Percentiles rank a stretch among this genome's conserved stretches.
Conservation (phyloP, 129 eudicot genomes). For the Saposhnikovia divaricata region DNA sequence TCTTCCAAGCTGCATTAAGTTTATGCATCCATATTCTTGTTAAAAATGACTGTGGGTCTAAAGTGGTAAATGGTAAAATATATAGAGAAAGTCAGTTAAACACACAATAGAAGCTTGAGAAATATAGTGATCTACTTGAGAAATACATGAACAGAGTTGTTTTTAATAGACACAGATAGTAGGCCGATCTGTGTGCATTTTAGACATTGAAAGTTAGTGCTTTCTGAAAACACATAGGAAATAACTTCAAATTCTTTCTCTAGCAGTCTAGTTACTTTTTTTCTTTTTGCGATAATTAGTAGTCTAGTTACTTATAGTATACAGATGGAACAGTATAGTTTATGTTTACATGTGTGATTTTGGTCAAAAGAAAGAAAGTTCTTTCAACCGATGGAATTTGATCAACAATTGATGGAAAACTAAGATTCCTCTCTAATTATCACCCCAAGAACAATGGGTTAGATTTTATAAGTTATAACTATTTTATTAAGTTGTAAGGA, state of each 20-base stretch:
- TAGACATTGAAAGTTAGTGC: not conserved
- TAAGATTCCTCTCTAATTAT: not conserved
- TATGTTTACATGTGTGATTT: not conserved
- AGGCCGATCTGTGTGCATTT: not conserved
- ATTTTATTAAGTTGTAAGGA: not conserved
- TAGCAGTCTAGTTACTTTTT: not conserved
- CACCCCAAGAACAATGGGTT: not conserved
- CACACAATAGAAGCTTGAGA: not conserved
- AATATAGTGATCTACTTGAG: not conserved
- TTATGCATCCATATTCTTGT: not conserved
- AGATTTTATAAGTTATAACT: not conserved
- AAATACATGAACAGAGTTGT: not conserved
- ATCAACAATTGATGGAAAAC: not conserved
- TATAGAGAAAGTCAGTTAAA: not conserved
- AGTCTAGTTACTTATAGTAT: not conserved
- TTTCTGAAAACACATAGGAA: not conserved
- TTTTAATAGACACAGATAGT: not conserved
- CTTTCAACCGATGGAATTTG: not conserved
- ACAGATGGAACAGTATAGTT: not conserved
- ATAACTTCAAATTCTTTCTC: not conserved
- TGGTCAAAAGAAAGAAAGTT: not conserved
- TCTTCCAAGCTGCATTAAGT: slow-evolving; percentile 60
- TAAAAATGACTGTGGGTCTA: not conserved
- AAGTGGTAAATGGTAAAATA: not conserved
- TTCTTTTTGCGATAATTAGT: too few species aligned